Evolutionary conservation across 495 filamentous ascomycete genomes (phyloP).

Genomic region (Penicillium fimorum): DNA sequence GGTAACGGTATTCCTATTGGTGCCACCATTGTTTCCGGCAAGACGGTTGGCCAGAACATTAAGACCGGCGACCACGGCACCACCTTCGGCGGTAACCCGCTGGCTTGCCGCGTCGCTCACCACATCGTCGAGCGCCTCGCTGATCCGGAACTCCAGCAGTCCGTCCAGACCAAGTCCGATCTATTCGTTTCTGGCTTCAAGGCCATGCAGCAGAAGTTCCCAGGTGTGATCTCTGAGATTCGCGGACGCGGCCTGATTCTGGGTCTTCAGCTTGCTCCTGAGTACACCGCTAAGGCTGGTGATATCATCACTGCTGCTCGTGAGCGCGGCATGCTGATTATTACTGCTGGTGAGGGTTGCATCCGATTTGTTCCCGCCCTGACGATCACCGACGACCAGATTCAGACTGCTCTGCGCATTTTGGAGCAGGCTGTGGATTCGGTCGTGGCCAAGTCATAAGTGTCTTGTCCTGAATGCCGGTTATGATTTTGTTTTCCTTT

Average conservation of each 20-base stretch:
- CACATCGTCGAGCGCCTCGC: constrained; percentile 76
- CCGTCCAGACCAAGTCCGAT: constrained; percentile 62
- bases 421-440: constrained; percentile 73
- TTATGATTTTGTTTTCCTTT: constrained; percentile 16
- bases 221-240: constrained; percentile 70
- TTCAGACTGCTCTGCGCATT: constrained; percentile 70
- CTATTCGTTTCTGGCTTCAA: constrained; percentile 65
- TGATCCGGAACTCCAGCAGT: constrained; percentile 58
- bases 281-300: constrained; percentile 55
- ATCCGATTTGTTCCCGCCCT: constrained; percentile 83
- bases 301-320: constrained; percentile 77
- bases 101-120: constrained; percentile 80
- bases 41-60: constrained; percentile 75
- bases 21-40: constrained; percentile 76
- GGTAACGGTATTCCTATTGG: constrained; percentile 96
- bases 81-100: constrained; percentile 93
- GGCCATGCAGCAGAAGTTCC: constrained; percentile 62
- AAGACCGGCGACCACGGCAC: constrained; percentile 93
- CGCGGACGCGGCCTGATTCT: constrained; percentile 82
- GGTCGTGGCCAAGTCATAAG: constrained; percentile 30
- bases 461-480: constrained; percentile 15
- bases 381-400: constrained; percentile 72
- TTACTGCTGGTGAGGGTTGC: constrained; percentile 88
- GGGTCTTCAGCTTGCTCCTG: constrained; percentile 73
- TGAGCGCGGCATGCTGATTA: constrained; percentile 84